These are phyloP conservation scores for Barnettozyma sucrosica DNA, from an alignment of 805 yeast species.

Conservation along the genomic window DNA sequence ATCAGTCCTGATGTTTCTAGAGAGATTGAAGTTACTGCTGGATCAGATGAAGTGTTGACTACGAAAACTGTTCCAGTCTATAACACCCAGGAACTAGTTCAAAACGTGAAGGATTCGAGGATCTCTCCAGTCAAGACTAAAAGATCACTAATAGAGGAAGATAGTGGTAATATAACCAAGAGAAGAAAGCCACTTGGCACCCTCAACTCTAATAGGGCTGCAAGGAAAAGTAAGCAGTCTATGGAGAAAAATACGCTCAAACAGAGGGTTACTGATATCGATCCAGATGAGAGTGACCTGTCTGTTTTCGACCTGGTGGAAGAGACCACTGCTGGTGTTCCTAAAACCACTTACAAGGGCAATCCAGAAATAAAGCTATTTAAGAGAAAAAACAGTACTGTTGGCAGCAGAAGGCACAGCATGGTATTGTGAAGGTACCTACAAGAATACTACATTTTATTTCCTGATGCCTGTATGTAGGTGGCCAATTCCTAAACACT, in stretches of 20 bases:
- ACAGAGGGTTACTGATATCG: not conserved
- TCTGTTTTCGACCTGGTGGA: constrained; percentile 28
- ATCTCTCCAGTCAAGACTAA: constrained; percentile 12
- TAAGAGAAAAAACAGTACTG: constrained; percentile 11
- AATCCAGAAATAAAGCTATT: constrained; percentile 18
- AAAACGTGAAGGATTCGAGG: constrained; percentile 9
- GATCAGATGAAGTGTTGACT: not conserved
- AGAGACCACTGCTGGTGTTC: constrained; percentile 25
- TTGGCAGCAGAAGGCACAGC: constrained; percentile 23
- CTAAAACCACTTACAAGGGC: constrained; percentile 23
- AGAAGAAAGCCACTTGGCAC: constrained; percentile 23
- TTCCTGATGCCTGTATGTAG: not conserved
- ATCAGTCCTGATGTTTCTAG: constrained; percentile 3
- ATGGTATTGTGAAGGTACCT: constrained; percentile 11
- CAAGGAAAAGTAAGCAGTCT: constrained; percentile 6
- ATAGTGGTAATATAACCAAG: constrained; percentile 23
- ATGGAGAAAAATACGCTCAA: constrained; percentile 9
- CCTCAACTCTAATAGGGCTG: constrained; percentile 16
- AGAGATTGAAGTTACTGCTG: constrained; percentile 5
- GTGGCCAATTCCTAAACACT: constrained; percentile 57
- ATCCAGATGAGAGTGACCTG: constrained; percentile 17
- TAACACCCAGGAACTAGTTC: constrained; percentile 4
- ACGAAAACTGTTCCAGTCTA: not conserved
- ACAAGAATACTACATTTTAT: not conserved
- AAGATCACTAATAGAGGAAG: constrained; percentile 17